Percentiles rank a stretch among this genome's conserved stretches.
phyloP scores from a whole-genome alignment of 2,329 filamentous ascomycete species.

The Orbilia brochopaga region DNA sequence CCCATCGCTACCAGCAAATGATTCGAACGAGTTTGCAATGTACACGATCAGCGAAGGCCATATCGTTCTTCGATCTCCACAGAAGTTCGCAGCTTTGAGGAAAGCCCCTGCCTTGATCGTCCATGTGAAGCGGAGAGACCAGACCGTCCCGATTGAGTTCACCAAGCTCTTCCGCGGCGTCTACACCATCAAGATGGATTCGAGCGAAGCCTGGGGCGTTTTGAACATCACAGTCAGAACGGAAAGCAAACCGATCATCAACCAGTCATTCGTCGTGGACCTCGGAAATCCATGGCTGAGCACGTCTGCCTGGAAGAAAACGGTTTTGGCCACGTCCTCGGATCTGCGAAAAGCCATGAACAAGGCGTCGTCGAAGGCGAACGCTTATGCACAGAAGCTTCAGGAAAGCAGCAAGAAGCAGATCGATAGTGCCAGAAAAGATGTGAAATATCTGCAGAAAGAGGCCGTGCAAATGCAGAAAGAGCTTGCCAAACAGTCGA shows the following conservation, averaged over 20 bases:
- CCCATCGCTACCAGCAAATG: conserved; percentile 51
- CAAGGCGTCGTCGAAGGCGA: conserved; percentile 53
- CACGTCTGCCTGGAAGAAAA: conserved; percentile 60
- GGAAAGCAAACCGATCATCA: conserved; percentile 66
- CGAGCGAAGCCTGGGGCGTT: conserved; percentile 65
- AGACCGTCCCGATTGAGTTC: conserved; percentile 60
- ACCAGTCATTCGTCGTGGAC: conserved; percentile 68
- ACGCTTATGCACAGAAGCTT: conserved; percentile 53
- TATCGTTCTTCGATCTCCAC: conserved; percentile 63
- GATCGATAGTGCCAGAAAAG: conserved; percentile 30
- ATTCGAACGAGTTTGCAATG: conserved; percentile 62
- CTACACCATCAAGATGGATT: conserved; percentile 60
- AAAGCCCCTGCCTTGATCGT: conserved; percentile 62
- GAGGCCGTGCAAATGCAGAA: conserved; percentile 37
- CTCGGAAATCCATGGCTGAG: conserved; percentile 65
- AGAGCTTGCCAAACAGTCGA: conserved; percentile 37
- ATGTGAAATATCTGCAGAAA: conserved; percentile 35
- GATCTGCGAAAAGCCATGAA: conserved; percentile 53
- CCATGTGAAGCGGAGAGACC: conserved; percentile 60
- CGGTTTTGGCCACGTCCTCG: conserved; percentile 52
- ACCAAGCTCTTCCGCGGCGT: conserved; percentile 64
- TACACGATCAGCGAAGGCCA: conserved; percentile 64
- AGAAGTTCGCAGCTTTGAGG: conserved; percentile 58
- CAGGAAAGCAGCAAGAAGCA: conserved; percentile 51
- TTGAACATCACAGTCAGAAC: conserved; percentile 67